Base-by-base conservation (phyloP, 495 filamentous ascomycete species). In the Aspergillus cristatus region DNA sequence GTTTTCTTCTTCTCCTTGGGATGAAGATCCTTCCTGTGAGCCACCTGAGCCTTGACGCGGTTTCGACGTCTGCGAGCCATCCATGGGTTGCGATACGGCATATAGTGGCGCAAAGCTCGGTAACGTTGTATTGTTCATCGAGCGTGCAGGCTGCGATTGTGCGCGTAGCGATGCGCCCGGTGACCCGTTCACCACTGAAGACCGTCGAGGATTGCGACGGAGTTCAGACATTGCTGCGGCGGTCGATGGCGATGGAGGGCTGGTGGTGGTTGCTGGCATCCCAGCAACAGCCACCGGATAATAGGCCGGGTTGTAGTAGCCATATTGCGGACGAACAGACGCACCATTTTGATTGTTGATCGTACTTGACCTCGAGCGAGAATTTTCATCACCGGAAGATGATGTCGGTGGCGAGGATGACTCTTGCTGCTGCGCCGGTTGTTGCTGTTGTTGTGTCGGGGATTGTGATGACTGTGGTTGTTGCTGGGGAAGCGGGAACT, bases 121-220 rank as follows among this genome's bases (percentile, higher is more conserved):
- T 34, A 65, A 46, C 39, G 55, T 38, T 14, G 64, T 57, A 26
- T 71, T 65, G 37, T 72, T 66, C 16, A 74, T 46, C 3, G 70
- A 57, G 14, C 79, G 67, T 3, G 77, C 74, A 41, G 79, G 79
- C 40, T 83, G 79, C 17, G 79, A 83, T 28, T 83, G 79, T 15
- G 79, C 78, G 28, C 79, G 60, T 6, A 75, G 55, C 4, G 72
- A 76, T 24, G n/a, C n/a, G n/a, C 55, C 66, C 1, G 74, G 60
- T 12, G 68, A 69, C 1, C 63, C 68, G 35, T 75, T 75, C 2
- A 67, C 63, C 34, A 68, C 65, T 1, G 74, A 76, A 10, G 73
- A 68, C 11, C 77, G 70, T 39, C 79, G 74, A 11, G 69, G 58
- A 33, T 67, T 70, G 28, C 76, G 70, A 22, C 76, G 68, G 25